Evolutionary conservation across 2,329 filamentous ascomycete genomes (phyloP).

Genomic region (Fusarium lateritium): DNA sequence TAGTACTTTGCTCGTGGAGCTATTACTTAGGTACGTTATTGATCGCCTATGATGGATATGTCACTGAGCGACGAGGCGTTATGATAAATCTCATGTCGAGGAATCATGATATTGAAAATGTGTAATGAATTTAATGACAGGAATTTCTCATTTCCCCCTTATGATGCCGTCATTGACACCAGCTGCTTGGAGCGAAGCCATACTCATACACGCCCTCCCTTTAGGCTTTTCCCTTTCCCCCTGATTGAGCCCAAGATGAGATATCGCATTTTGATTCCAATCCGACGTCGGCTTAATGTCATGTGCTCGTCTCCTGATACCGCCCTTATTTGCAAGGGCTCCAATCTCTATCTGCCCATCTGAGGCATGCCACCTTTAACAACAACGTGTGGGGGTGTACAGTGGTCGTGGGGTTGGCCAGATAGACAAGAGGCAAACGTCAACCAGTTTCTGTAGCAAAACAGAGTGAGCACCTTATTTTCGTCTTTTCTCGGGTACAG

Average conservation of each 20-base stretch:
- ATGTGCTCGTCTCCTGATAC: conserved; percentile 28
- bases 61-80: conserved; percentile 17
- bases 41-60: conserved; percentile 20
- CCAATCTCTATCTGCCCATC: conserved; percentile 28
- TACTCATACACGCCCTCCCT: conserved; percentile 17
- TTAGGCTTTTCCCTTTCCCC: background rate
- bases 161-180: conserved; percentile 30
- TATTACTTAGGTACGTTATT: background rate
- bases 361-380: conserved; percentile 29
- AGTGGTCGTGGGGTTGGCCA: conserved; percentile 25
- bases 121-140: conserved; percentile 3
- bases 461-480: background rate
- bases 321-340: background rate
- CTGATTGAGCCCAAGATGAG: conserved; percentile 4
- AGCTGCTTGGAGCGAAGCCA: conserved; percentile 6
- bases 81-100: conserved; percentile 10
- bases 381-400: conserved; percentile 34
- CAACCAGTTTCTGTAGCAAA: background rate
- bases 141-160: conserved; percentile 16
- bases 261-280: conserved; percentile 3
- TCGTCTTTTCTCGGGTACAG: conserved; percentile 21
- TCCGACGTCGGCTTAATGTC: conserved; percentile 16
- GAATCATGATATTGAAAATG: conserved; percentile 20
- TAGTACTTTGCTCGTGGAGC: too few relatives aligned
- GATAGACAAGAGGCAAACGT: conserved; percentile 5